phyloP scores from a whole-genome alignment of 164 flowering plant genomes.

The Liriodendron chinense region DNA sequence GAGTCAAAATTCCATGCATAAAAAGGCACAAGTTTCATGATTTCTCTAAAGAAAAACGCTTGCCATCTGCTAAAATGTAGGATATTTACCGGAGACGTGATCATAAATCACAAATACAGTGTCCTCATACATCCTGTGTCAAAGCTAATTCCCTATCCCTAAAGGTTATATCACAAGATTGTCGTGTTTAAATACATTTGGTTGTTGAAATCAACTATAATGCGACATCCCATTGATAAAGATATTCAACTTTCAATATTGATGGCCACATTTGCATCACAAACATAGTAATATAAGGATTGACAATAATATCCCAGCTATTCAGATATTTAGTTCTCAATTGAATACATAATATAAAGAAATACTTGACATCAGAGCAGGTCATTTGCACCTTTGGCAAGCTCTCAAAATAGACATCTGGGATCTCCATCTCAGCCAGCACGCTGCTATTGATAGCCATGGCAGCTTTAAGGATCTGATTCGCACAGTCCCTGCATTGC shows the following conservation, averaged over 20 bases:
- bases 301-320: not conserved
- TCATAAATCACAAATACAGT: not conserved
- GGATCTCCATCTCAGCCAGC: conserved; percentile 78
- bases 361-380: not conserved
- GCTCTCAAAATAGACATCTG: conserved; percentile 48
- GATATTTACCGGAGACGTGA: not conserved
- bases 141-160: not conserved
- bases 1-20: too few species aligned
- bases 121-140: not conserved
- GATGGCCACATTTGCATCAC: not conserved
- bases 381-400: conserved; percentile 61
- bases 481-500: conserved; percentile 61
- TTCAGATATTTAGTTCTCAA: not conserved
- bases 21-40: not conserved
- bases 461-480: conserved; percentile 83
- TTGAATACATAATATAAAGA: not conserved
- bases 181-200: not conserved
- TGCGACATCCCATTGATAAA: not conserved
- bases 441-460: conserved; percentile 63
- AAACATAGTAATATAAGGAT: not conserved
- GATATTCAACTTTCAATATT: not conserved
- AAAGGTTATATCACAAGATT: not conserved
- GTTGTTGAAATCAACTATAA: not conserved
- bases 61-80: not conserved
- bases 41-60: not conserved